Conservation (phyloP, 1,139 yeast genomes). For the Geotrichum cucujoidarum region DNA sequence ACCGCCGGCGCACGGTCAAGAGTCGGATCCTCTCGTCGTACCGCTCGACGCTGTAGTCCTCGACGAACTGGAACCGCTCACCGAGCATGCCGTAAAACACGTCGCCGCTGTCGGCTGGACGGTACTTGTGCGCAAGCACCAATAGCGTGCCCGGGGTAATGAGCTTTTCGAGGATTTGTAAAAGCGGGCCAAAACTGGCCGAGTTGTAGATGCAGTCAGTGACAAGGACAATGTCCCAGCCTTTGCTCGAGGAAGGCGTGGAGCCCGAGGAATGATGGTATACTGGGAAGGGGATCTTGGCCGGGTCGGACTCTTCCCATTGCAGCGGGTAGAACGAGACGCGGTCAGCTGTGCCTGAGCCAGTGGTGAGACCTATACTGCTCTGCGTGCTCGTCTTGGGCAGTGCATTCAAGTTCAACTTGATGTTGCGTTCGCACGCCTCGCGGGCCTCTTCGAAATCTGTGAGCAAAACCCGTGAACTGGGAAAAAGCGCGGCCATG, state of each 20-base stretch:
- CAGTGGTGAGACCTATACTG: conserved; percentile 2
- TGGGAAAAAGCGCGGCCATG: conserved; percentile 23
- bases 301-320: conserved; percentile 17
- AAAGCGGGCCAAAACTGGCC: conserved; percentile 28
- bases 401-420: conserved; percentile 16
- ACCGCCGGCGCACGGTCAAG: background rate
- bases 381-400: conserved; percentile 10
- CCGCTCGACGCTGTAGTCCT: conserved; percentile 10
- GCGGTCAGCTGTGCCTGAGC: background rate
- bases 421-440: conserved; percentile 27
- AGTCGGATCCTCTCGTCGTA: conserved; percentile 14
- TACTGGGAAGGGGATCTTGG: conserved; percentile 13
- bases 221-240: conserved; percentile 29
- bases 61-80: conserved; percentile 10
- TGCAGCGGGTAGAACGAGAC: conserved; percentile 14
- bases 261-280: conserved; percentile 3
- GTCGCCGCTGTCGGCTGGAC: conserved; percentile 27
- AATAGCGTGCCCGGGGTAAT: conserved; percentile 21
- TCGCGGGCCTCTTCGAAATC: conserved; percentile 31
- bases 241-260: background rate
- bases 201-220: conserved; percentile 35
- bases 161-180: conserved; percentile 23
- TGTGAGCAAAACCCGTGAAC: conserved; percentile 25
- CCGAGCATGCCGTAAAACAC: conserved; percentile 24
- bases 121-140: conserved; percentile 31